Percentiles rank a stretch among this genome's conserved stretches.
Evolutionary conservation across 345 rosid genomes (phyloP).

Genomic region (Heritiera fomes): DNA sequence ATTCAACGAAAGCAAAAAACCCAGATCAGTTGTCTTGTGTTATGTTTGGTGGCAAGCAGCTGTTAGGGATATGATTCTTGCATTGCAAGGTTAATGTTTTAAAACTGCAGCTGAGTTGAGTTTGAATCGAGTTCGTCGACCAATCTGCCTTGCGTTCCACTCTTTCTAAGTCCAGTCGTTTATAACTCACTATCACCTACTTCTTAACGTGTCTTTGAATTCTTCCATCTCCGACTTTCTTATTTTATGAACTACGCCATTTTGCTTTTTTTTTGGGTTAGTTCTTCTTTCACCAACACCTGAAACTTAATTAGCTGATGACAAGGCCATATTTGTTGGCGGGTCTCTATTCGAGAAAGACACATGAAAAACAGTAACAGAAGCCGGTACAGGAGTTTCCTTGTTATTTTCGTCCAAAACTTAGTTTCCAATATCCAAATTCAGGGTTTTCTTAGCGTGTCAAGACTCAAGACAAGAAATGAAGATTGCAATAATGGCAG

Average conservation of each 20-base stretch:
- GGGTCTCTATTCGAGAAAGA: slow-evolving; percentile 34
- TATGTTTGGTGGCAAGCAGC: slow-evolving; percentile 56
- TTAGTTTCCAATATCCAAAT: background rate
- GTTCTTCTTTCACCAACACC: slow-evolving; percentile 31
- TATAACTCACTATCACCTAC: slow-evolving; percentile 41
- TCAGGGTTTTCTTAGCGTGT: background rate
- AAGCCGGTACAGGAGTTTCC: slow-evolving; percentile 10
- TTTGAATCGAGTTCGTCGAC: background rate
- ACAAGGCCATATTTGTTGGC: slow-evolving; percentile 35
- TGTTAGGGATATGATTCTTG: slow-evolving; percentile 40
- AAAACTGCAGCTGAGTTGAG: slow-evolving; percentile 23
- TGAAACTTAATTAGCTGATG: slow-evolving; percentile 30
- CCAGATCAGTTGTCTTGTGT: background rate
- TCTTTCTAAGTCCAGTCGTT: slow-evolving; percentile 23
- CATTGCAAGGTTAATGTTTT: slow-evolving; percentile 41
- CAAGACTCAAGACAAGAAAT: background rate
- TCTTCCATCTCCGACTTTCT: slow-evolving; percentile 28
- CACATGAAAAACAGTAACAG: background rate
- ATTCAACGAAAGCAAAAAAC: background rate
- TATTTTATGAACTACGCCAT: slow-evolving; percentile 18
- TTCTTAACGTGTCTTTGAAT: slow-evolving; percentile 56
- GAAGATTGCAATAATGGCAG: background rate
- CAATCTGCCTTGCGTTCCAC: slow-evolving; percentile 59
- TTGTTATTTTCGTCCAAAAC: background rate
- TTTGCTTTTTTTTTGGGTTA: background rate